phyloP scores from a whole-genome alignment of 768 basidiomycete species.

The Lentinula sp. region DNA sequence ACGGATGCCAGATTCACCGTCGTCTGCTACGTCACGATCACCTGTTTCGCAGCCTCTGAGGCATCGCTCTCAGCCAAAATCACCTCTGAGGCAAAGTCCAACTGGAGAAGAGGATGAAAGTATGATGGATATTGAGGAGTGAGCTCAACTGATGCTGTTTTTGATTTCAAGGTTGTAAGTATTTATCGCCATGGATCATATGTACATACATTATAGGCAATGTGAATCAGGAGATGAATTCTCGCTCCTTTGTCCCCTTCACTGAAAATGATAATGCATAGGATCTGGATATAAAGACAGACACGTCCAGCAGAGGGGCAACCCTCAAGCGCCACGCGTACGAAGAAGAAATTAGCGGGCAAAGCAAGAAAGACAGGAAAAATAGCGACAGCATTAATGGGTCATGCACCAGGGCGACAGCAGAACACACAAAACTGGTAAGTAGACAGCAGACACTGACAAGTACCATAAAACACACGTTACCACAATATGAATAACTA shows the following conservation, averaged over 20 bases:
- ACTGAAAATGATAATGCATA: background rate
- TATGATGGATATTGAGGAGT: constrained; percentile 4
- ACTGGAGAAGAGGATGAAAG: background rate
- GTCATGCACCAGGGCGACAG: background rate
- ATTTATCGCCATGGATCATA: background rate
- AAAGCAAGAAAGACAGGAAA: background rate
- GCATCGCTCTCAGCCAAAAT: background rate
- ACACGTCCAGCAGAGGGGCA: background rate
- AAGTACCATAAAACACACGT: background rate
- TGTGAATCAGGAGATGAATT: background rate
- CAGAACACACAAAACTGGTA: background rate
- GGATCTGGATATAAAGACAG: background rate
- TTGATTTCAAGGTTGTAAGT: background rate
- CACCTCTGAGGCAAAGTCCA: background rate
- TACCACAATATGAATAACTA: background rate
- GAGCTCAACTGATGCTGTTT: background rate
- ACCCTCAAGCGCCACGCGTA: background rate
- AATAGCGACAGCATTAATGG: background rate
- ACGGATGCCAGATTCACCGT: background rate
- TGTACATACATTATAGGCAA: too few species aligned
- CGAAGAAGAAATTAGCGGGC: background rate
- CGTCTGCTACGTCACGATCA: background rate
- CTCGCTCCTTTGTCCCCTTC: background rate
- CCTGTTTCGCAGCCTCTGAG: background rate
- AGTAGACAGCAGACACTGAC: background rate